Conservation (phyloP, 2,329 filamentous ascomycete species). For the Alternaria angustiovoidea region DNA sequence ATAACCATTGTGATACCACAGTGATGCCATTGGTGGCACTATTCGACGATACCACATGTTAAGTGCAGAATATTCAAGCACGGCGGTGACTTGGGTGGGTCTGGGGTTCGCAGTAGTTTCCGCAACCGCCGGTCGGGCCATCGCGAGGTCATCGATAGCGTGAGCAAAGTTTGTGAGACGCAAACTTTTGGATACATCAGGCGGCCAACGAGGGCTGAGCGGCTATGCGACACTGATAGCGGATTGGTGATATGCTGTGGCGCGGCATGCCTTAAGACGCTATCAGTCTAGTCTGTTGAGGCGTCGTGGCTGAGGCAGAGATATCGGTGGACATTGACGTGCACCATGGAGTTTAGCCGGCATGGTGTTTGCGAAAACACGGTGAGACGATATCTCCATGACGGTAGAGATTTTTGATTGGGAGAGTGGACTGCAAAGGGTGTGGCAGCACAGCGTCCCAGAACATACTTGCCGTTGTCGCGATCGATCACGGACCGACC, state of each 20-base stretch:
- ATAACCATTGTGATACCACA: neutral
- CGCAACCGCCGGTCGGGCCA: neutral
- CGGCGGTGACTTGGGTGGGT: neutral
- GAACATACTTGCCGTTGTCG: neutral
- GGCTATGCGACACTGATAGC: neutral
- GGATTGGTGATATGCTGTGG: slow-evolving; percentile 6
- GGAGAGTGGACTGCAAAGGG: neutral
- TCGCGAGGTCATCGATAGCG: neutral
- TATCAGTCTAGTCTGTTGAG: neutral
- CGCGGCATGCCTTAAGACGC: slow-evolving; percentile 10
- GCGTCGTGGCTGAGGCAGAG: slow-evolving; percentile 15
- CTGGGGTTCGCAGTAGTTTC: slow-evolving; percentile 4
- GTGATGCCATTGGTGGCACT: neutral
- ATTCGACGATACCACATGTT: neutral
- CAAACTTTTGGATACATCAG: neutral
- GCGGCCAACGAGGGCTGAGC: slow-evolving; percentile 10
- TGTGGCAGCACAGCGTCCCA: neutral
- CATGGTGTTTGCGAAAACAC: neutral
- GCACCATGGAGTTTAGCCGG: slow-evolving; percentile 4
- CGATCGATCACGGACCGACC: neutral
- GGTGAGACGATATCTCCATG: neutral
- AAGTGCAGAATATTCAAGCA: neutral
- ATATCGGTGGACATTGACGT: slow-evolving; percentile 4
- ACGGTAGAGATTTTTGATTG: neutral
- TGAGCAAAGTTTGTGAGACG: neutral